These are phyloP conservation scores for Trametes hirsuta DNA, from an alignment of 1,284 basidiomycete genomes.

Conservation along the genomic window DNA sequence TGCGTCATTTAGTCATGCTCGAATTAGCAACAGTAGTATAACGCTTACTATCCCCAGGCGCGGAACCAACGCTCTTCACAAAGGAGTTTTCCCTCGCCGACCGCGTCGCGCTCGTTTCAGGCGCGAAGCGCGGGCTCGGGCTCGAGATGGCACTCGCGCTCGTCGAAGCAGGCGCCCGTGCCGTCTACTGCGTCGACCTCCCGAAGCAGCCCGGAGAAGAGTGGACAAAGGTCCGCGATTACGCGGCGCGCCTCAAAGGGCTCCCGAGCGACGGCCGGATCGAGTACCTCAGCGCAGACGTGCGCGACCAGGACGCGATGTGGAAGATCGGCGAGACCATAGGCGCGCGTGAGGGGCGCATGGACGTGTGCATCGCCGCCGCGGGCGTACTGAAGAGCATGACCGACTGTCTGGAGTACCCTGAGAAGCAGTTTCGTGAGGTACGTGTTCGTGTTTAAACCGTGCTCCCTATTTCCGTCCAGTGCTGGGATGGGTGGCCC, in stretches of 20 bases:
- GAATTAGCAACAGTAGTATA: not conserved
- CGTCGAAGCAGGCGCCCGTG: constrained; percentile 77
- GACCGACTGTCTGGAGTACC: constrained; percentile 71
- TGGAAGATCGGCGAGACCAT: constrained; percentile 62
- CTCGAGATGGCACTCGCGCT: constrained; percentile 82
- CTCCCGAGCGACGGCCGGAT: constrained; percentile 47
- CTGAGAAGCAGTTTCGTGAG: constrained; percentile 70
- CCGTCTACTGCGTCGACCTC: constrained; percentile 79
- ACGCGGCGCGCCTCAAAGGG: constrained; percentile 48
- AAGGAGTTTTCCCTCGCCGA: constrained; percentile 77
- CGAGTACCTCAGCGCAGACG: constrained; percentile 69
- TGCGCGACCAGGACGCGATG: constrained; percentile 60
- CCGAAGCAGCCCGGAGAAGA: constrained; percentile 66
- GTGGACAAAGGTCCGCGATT: constrained; percentile 61
- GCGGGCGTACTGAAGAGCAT: constrained; percentile 59
- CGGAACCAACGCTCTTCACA: constrained; percentile 49
- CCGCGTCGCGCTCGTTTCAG: constrained; percentile 77
- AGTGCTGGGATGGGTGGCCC: no score
- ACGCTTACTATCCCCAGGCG: constrained; percentile 12
- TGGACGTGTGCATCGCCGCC: constrained; percentile 78
- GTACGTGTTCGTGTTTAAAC: constrained; percentile 37
- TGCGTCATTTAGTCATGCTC: not conserved
- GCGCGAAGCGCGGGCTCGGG: constrained; percentile 81
- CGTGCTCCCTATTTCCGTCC: no score
- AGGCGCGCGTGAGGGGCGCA: constrained; percentile 62